These are phyloP conservation scores for Cucumis sativus DNA, from an alignment of 306 rosid species.

Conservation along the genomic window DNA sequence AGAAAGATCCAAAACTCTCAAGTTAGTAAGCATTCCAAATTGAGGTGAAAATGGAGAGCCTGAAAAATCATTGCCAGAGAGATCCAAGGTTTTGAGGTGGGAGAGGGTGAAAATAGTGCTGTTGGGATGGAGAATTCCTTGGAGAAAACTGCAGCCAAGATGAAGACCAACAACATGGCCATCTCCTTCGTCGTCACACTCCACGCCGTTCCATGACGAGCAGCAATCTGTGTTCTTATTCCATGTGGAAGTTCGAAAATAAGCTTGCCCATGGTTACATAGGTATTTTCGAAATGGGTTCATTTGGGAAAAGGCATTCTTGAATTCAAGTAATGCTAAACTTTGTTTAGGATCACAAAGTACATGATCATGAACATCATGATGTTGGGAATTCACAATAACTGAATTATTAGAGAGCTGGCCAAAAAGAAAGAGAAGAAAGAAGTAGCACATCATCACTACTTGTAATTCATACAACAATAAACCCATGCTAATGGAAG, in stretches of 20 bases:
- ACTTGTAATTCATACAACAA: no score
- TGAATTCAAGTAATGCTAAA: slow-evolving; percentile 14
- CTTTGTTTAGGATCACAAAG: neutral
- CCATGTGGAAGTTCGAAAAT: neutral
- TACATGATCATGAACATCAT: neutral
- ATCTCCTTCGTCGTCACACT: neutral
- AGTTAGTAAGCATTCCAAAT: neutral
- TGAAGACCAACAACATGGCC: neutral
- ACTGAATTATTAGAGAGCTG: neutral
- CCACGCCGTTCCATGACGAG: neutral
- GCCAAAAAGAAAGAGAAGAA: neutral
- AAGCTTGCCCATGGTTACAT: no score
- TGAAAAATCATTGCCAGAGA: neutral
- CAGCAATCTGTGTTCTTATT: neutral
- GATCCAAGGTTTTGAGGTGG: neutral
- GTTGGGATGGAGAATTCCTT: neutral
- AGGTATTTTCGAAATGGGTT: no score
- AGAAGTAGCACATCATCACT: no score
- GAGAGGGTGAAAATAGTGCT: neutral
- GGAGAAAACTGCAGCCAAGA: slow-evolving; percentile 1
- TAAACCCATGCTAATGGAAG: no score
- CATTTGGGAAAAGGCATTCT: neutral
- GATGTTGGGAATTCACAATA: neutral
- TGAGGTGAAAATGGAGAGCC: neutral
- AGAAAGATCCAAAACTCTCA: neutral